Base-by-base conservation (phyloP, 2,329 filamentous ascomycete species). In the Sporothrix sp. region DNA sequence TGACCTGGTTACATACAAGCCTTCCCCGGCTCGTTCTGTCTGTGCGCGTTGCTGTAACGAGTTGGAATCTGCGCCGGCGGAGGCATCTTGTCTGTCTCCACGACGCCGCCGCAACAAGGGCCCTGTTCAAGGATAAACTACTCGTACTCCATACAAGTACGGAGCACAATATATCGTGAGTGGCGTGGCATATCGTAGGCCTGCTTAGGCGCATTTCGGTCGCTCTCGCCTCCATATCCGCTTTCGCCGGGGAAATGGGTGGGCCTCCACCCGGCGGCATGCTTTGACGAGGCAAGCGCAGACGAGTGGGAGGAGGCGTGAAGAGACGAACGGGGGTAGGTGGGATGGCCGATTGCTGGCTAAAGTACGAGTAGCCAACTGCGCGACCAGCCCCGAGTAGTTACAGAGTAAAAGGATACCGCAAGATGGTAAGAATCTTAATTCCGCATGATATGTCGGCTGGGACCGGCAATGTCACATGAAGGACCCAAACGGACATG, bases 221-320 rank as follows among this genome's bases (percentile, higher is more conserved):
- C 37, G 42, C 47, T 27, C 35, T 33, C 23, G 18, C 25, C 32
- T 14, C 40, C 37, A 32, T 45, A 45, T 35, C 52, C 46, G 47
- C 50, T 47, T 33, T 32, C 52, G 52, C 52, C 49, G 51, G 43
- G 47, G 44, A 51, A 50, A 42, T 43, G 53, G 47, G 49, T 54
- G 50, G 46, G 20, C 27, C 39, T 33, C 16, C 32, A 30, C 35
- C 45, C 52, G 40, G 35, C 23, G 20, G 27, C 47, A 49, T 45
- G 48, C 48, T 51, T 54, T 56, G 54, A 56, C 54, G 52, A 56
- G 50, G 44, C 52, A 54, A 56, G 54, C 52, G 50, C 52, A 54
- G 50, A 47, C 27, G 48, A 28, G 43, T 37, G 37, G 35, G 10
- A 32, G 20, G 21, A 27, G 7, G 36, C n/a, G n/a, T n/a, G 16